Base-by-base conservation (phyloP, 768 basidiomycete genomes). In the Arthromyces matolae region DNA sequence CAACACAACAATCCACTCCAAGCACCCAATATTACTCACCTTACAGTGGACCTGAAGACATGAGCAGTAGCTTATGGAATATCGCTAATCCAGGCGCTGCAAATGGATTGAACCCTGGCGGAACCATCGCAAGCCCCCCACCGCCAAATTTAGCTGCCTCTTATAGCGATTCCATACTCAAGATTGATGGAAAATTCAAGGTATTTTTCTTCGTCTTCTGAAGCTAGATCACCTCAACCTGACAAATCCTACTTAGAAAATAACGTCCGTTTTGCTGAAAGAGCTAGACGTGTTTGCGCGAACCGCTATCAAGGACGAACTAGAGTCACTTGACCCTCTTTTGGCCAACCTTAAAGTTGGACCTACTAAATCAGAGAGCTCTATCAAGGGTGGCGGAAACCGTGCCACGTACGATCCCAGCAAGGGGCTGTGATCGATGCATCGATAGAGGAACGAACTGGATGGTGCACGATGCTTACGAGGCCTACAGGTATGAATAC, bases 161-260 rank as follows among this genome's bases (percentile, higher is more conserved):
- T 8, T 62, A 83, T n/a, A 83, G 80, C 5, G 92, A 94, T 42
- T 78, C 81, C 62, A 76, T 93, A 8, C 55, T 83, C 33, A 93
- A 92, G 66, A 81, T 91, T 34, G 93, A 95, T 61, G 72, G 75
- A 25, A 89, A 88, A 65, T 77, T 95, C 57, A 94, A 92, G 75
- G 91, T 89, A 37, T 18, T 42, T 67, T 6, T 32, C 27, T 46
- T 24, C 27, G 23, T 16, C 22, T 28, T 47, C 18, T 14, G 35
- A 29, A 16, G 46, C n/a, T 43, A 41, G 14, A 20, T 25, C 20
- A 42, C 6, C 37, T 49, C 10, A 37, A n/a, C n/a, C n/a, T n/a
- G 12, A 23, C 25, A 20, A 7, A 36, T 32, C 13, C 22, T 8
- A 14, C 63, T 91, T 64, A 93, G 92, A 94, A 93, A 84, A 82